These are phyloP conservation scores for Pyrus hybrid DNA, from an alignment of 331 rosid species.

Conservation along the genomic window DNA sequence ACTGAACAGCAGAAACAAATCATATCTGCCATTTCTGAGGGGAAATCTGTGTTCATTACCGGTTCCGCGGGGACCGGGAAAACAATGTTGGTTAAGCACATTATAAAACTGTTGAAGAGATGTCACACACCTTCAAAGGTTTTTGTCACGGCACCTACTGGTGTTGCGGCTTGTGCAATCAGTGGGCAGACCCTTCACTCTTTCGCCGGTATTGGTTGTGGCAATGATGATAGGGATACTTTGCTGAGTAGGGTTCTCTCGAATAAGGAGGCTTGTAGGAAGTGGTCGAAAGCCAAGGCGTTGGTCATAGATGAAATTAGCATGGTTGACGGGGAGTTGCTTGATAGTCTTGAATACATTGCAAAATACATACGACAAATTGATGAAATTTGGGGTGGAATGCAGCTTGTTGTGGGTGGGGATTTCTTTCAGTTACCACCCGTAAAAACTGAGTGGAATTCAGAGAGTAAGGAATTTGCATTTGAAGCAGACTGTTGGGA, in stretches of 20 bases:
- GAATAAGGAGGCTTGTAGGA: slow-evolving; percentile 7
- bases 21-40: slow-evolving; percentile 22
- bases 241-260: background rate
- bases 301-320: slow-evolving; percentile 46
- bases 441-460: background rate
- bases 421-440: slow-evolving; percentile 68
- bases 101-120: slow-evolving; percentile 21
- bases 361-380: slow-evolving; percentile 13
- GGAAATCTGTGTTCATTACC: slow-evolving; percentile 39
- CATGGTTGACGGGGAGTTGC: slow-evolving; percentile 32
- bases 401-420: slow-evolving; percentile 48
- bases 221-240: background rate
- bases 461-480: slow-evolving; percentile 19
- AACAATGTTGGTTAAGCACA: slow-evolving; percentile 26
- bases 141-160: slow-evolving; percentile 38
- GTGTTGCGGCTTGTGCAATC: slow-evolving; percentile 39
- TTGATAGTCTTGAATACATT: slow-evolving; percentile 29
- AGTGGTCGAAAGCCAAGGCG: slow-evolving; percentile 31
- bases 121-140: slow-evolving; percentile 24
- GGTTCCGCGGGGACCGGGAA: slow-evolving; percentile 55
- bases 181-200: slow-evolving; percentile 45
- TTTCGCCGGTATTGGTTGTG: slow-evolving; percentile 21
- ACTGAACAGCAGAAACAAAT: slow-evolving; percentile 33
- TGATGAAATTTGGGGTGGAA: slow-evolving; percentile 43
- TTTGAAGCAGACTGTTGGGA: slow-evolving; percentile 54